These are phyloP conservation scores for Scheffersomyces amazonensis DNA, from an alignment of 805 yeast genomes.

Conservation along the genomic window DNA sequence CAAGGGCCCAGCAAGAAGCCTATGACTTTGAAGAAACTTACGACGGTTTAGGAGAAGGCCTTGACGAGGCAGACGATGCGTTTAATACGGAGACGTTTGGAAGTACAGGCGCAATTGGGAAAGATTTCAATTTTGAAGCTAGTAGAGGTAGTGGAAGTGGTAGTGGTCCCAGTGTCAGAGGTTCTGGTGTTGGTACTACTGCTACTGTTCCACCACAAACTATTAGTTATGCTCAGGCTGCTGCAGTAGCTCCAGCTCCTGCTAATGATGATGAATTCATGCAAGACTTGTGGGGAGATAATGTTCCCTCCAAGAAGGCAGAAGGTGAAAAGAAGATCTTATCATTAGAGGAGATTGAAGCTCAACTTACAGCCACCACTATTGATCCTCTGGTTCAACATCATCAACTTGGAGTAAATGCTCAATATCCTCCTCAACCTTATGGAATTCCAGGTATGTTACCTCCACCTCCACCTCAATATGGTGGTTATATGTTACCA, in stretches of 20 bases:
- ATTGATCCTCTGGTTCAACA: constrained; percentile 24
- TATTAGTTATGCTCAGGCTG: constrained; percentile 42
- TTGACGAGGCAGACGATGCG: constrained; percentile 71
- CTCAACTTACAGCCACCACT: constrained; percentile 60
- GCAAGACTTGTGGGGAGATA: constrained; percentile 43
- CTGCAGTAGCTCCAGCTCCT: constrained; percentile 20
- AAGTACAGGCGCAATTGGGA: constrained; percentile 42
- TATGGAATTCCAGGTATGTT: constrained; percentile 33
- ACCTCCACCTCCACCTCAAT: constrained; percentile 28
- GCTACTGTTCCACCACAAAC: constrained; percentile 23
- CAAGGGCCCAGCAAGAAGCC: constrained; percentile 25
- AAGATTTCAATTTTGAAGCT: constrained; percentile 64
- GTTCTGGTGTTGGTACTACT: constrained; percentile 11
- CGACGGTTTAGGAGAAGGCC: constrained; percentile 69
- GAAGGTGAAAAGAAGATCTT: constrained; percentile 47
- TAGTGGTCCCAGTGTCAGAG: constrained; percentile 12
- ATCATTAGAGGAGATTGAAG: constrained; percentile 83
- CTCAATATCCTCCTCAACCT: constrained; percentile 30
- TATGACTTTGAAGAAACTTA: constrained; percentile 83
- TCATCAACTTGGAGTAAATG: too few species aligned
- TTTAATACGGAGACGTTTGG: constrained; percentile 82
- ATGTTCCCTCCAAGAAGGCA: constrained; percentile 18
- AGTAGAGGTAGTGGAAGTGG: constrained; percentile 15
- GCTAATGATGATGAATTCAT: constrained; percentile 43
- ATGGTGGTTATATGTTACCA: constrained; percentile 41